Base-by-base conservation (phyloP, 257 asterid species). In the Salvia splendens region DNA sequence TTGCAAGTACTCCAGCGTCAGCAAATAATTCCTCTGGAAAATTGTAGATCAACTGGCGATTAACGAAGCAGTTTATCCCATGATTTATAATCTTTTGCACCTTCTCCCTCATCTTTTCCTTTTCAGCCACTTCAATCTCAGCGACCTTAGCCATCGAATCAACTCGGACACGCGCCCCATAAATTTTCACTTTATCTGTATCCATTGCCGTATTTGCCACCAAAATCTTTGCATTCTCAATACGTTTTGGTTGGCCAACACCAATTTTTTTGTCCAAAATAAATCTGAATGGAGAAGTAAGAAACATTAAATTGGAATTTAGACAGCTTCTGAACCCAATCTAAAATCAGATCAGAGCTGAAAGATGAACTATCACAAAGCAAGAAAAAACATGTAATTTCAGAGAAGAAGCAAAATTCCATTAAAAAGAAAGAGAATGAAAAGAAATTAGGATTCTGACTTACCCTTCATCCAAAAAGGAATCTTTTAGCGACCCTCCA, bases 181-280 rank as follows among this genome's bases (percentile, higher is more conserved):
- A 93, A 53, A 93, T 93, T 80, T 93, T 93, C 75, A 93, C 99
- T 79, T 93, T 93, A 74, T 93, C 99, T 5, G 99, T 91, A 72
- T 93, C 99, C 99, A 93, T 93, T 6, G 99, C 96, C 20, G 99
- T 93, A 76, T 93, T 93, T 50, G 99, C 92, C 64, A 94, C 99
- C 89, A 94, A 75, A 71, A 94, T 94, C 61, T 88, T 94, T 5
- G 97, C 99, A 77, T 94, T 83, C 73, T 91, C 99, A 6, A 94
- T 94, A n/a, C 96, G 84, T 73, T 91, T 93, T 49, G 99, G 99
- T 73, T 94, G 97, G 71, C 99, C 99, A 64, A 93, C 85, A 58
- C 99, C 99, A 52, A 93, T 93, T 69, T 93, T 93, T 63, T 93
- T 90, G 87, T 93, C 99, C 76, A 94, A 79, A 74, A 94, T 90